Evolutionary conservation across 129 eudicot species (phyloP).

Genomic region (Kitagawia praeruptora): DNA sequence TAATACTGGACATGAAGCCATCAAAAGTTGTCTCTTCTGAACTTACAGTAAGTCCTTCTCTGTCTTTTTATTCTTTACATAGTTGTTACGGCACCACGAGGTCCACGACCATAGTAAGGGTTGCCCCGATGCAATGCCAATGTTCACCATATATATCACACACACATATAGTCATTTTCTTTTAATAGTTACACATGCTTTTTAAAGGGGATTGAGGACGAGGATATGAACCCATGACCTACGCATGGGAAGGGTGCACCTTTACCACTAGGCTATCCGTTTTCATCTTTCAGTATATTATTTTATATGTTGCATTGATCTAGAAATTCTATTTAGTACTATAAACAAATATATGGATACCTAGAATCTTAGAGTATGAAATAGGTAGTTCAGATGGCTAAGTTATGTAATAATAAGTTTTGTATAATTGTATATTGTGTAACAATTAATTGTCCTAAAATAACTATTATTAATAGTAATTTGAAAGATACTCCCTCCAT

Average conservation of each 20-base stretch:
- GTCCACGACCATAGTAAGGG: background rate
- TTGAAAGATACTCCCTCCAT: no score
- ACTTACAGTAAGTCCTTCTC: constrained; percentile 57
- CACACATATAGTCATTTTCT: no score
- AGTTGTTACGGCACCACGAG: background rate
- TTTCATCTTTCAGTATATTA: no score
- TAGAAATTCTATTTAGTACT: background rate
- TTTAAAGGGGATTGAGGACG: background rate
- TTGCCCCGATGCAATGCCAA: background rate
- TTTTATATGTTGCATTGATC: background rate
- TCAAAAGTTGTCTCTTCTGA: constrained; percentile 92
- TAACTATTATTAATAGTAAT: no score
- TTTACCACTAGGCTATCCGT: background rate
- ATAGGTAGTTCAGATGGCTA: background rate
- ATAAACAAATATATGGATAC: no score
- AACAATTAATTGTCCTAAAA: background rate
- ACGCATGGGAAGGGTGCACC: background rate
- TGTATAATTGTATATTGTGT: background rate
- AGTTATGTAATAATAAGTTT: background rate
- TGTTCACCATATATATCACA: background rate
- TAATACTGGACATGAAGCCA: constrained; percentile 73
- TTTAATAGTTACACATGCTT: background rate
- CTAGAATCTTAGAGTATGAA: background rate
- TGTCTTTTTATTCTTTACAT: background rate
- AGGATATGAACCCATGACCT: background rate